Percentiles rank a stretch among this genome's conserved stretches.
Evolutionary conservation across 345 rosid genomes (phyloP).

Genomic region (Bretschneidera sinensis): DNA sequence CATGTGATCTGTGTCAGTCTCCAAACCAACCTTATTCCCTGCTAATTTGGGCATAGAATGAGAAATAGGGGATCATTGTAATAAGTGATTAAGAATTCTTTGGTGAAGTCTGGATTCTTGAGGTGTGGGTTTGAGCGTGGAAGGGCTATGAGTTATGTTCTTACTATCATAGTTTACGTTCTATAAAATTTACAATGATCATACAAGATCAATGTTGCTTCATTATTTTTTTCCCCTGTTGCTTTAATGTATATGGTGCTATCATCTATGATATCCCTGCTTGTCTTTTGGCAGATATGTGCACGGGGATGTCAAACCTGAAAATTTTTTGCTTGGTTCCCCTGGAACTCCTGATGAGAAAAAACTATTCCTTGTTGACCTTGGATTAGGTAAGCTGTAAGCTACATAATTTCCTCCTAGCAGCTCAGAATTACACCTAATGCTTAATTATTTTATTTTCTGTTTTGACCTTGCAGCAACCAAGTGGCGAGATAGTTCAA

Average conservation of each 20-base stretch:
- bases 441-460: constrained; percentile 5
- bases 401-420: background rate
- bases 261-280: constrained; percentile 6
- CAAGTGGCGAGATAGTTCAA: constrained; percentile 79
- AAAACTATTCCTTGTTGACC: constrained; percentile 88
- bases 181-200: background rate
- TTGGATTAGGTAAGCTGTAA: constrained; percentile 68
- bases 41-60: too few species aligned
- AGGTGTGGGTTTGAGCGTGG: too few species aligned
- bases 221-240: too few species aligned
- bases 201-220: background rate
- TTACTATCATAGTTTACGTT: too few species aligned
- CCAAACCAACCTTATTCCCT: too few species aligned
- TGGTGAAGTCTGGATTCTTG: too few species aligned
- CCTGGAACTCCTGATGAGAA: constrained; percentile 82
- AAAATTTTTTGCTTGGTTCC: constrained; percentile 90
- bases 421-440: background rate
- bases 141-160: too few species aligned
- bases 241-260: constrained; percentile 1
- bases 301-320: constrained; percentile 98
- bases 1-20: too few species aligned
- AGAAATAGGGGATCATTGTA: too few species aligned
- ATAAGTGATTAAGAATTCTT: too few species aligned
- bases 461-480: constrained; percentile 56
- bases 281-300: constrained; percentile 59